A percentile compares a stretch with the other conserved stretches of the same genome.
Conservation (phyloP, 257 asterid species). For the Pogostemon cablin region DNA sequence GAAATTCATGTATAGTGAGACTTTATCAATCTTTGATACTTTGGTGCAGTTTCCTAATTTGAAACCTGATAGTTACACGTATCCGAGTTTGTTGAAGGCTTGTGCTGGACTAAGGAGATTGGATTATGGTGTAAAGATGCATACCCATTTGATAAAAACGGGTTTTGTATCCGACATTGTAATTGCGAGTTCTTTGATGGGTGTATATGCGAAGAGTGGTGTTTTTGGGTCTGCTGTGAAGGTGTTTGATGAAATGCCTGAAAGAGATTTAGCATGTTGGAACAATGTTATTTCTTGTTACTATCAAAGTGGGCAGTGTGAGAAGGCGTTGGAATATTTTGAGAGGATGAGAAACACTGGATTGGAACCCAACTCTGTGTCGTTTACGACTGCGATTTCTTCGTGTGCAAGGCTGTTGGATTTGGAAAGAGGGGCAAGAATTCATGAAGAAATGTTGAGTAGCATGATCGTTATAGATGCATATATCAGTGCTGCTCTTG, state of each 20-base stretch:
- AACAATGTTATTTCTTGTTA: slow-evolving; percentile 70
- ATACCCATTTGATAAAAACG: slow-evolving; percentile 51
- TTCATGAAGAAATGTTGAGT: slow-evolving; percentile 54
- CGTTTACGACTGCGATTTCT: slow-evolving; percentile 71
- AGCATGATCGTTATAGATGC: slow-evolving; percentile 52
- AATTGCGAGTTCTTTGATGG: slow-evolving; percentile 60
- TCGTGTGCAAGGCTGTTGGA: slow-evolving; percentile 66
- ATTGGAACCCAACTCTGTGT: slow-evolving; percentile 60
- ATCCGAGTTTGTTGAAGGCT: slow-evolving; percentile 80
- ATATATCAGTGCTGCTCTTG: slow-evolving; percentile 67
- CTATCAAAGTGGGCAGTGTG: slow-evolving; percentile 70
- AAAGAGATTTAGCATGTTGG: slow-evolving; percentile 74
- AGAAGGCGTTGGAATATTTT: slow-evolving; percentile 62
- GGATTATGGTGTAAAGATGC: slow-evolving; percentile 56
- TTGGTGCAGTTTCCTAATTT: slow-evolving; percentile 46
- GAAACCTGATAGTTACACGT: slow-evolving; percentile 70
- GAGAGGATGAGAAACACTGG: slow-evolving; percentile 63
- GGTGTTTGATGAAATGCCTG: slow-evolving; percentile 79
- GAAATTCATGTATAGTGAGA: slow-evolving; percentile 58
- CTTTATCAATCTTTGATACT: slow-evolving; percentile 47
- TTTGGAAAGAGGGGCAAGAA: slow-evolving; percentile 57
- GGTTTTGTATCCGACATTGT: slow-evolving; percentile 68
- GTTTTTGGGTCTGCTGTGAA: slow-evolving; percentile 49
- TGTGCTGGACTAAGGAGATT: slow-evolving; percentile 58
- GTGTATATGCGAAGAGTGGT: slow-evolving; percentile 61